Evolutionary conservation across 192 early-diverging fungal genomes (phyloP).

Genomic region (Powellomyces hirtus): DNA sequence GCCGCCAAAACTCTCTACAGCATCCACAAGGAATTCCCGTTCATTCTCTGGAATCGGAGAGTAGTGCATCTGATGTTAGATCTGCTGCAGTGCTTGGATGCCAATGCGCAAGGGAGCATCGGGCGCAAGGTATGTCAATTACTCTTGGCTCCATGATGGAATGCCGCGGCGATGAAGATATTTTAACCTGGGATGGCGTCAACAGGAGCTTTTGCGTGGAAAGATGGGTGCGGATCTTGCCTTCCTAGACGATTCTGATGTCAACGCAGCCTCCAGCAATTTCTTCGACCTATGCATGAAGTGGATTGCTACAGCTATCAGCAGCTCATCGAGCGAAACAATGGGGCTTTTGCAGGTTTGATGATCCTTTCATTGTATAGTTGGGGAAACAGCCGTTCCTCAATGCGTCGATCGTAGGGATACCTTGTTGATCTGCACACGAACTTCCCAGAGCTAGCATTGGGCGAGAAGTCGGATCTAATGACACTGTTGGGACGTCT

Average conservation of each 20-base stretch:
- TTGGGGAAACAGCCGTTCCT: no score
- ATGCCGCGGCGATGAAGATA: no score
- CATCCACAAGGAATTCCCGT: slow-evolving; percentile 73
- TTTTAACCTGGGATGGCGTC: no score
- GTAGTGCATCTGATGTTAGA: slow-evolving; percentile 75
- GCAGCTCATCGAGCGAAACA: slow-evolving; percentile 42
- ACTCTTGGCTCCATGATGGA: no score
- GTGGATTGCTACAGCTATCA: slow-evolving; percentile 37
- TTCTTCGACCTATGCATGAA: slow-evolving; percentile 31
- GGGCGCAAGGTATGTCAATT: slow-evolving; percentile 1
- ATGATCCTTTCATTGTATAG: slow-evolving; percentile 21
- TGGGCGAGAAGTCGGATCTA: slow-evolving; percentile 34
- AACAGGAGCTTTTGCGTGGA: slow-evolving; percentile 22
- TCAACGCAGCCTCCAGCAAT: slow-evolving; percentile 26
- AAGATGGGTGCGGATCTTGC: slow-evolving; percentile 31
- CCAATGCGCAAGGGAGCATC: slow-evolving; percentile 53
- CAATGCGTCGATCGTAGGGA: slow-evolving; percentile 15
- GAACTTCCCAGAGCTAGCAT: slow-evolving; percentile 41
- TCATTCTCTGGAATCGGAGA: slow-evolving; percentile 72
- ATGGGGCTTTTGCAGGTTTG: slow-evolving; percentile 48
- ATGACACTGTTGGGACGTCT: slow-evolving; percentile 40
- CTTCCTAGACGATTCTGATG: slow-evolving; percentile 42
- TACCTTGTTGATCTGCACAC: slow-evolving; percentile 51
- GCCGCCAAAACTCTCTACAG: slow-evolving; percentile 36
- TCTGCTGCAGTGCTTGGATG: slow-evolving; percentile 51